phyloP scores from a whole-genome alignment of 2,329 filamentous ascomycete genomes.

The Lachnellula cervina region DNA sequence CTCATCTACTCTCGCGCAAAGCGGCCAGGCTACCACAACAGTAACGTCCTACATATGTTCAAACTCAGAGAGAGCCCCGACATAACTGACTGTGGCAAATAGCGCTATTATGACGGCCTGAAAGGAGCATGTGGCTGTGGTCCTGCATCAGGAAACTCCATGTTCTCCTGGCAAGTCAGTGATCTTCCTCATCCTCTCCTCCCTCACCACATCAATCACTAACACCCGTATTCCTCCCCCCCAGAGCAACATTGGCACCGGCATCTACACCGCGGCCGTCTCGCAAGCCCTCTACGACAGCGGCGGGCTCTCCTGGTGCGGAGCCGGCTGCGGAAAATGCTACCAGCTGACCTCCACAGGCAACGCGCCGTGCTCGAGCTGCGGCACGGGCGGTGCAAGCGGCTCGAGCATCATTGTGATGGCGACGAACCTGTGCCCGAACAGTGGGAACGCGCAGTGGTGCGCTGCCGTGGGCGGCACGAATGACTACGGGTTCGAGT shows the following conservation, averaged over 20 bases:
- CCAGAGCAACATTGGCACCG: conserved; percentile 7
- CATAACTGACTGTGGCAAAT: background rate
- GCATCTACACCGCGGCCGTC: conserved; percentile 26
- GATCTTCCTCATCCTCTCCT: background rate
- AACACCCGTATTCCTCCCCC: background rate
- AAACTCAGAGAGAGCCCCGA: background rate
- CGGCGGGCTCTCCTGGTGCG: conserved; percentile 23
- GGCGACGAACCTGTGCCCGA: conserved; percentile 35
- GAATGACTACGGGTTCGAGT: conserved; percentile 33
- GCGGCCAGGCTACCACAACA: background rate
- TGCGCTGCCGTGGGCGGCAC: conserved; percentile 30
- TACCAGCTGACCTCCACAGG: conserved; percentile 30
- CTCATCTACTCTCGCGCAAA: background rate
- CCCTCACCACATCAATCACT: background rate
- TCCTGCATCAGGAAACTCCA: conserved; percentile 18
- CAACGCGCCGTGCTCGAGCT: conserved; percentile 17
- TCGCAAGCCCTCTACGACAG: conserved; percentile 23
- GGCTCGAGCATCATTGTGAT: conserved; percentile 30
- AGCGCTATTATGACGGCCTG: conserved; percentile 33
- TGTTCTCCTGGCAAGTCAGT: conserved; percentile 28
- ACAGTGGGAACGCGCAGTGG: conserved; percentile 34
- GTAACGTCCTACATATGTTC: background rate
- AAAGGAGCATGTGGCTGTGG: conserved; percentile 33
- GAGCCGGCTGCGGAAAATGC: conserved; percentile 29
- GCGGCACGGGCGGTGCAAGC: conserved; percentile 21